Evolutionary conservation across 2,329 filamentous ascomycete genomes (phyloP).

Genomic region (Botrytis aclada): DNA sequence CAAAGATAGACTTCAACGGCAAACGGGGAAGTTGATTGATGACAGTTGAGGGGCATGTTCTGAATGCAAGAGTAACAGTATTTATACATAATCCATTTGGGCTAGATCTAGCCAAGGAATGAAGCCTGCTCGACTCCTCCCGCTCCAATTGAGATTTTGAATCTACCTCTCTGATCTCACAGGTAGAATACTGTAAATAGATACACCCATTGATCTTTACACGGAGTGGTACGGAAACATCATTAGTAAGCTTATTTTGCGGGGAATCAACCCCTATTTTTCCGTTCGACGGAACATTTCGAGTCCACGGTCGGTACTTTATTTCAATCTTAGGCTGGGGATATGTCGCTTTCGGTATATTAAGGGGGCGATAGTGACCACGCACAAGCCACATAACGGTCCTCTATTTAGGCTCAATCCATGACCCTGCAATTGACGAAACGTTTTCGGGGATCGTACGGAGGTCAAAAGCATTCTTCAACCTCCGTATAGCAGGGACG

Average conservation of each 20-base stretch:
- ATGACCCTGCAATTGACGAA: background rate
- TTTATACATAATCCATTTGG: background rate
- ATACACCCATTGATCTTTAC: background rate
- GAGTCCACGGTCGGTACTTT: background rate
- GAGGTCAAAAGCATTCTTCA: background rate
- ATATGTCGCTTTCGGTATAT: background rate
- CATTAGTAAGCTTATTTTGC: background rate
- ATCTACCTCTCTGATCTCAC: background rate
- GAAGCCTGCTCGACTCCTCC: too few species aligned
- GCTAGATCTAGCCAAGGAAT: background rate
- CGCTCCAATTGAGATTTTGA: background rate
- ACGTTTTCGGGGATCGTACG: background rate
- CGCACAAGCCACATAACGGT: background rate
- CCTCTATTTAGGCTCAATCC: background rate
- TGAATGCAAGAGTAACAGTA: background rate
- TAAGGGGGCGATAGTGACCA: background rate
- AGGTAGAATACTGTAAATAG: background rate
- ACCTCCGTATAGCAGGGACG: background rate
- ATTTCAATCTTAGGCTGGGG: background rate
- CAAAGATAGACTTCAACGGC: background rate
- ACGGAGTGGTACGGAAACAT: background rate
- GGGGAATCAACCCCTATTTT: background rate
- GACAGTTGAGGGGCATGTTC: too few species aligned
- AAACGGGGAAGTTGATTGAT: background rate
- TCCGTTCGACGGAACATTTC: background rate